Base-by-base conservation (phyloP, 1,284 basidiomycete species). In the Prillingera fragicola region DNA sequence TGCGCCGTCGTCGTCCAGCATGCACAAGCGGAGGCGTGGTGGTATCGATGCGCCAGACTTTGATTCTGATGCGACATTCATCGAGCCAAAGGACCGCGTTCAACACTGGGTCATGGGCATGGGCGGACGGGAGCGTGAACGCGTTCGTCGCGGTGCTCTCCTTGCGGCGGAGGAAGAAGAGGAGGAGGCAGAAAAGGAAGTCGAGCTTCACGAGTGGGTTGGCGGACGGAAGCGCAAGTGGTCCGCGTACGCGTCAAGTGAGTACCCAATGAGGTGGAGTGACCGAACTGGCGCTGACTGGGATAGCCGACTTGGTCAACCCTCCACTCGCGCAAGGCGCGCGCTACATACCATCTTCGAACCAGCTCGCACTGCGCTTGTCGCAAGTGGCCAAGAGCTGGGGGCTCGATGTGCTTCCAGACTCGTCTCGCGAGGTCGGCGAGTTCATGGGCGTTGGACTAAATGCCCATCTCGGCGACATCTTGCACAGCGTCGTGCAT, bases 391-490 rank as follows among this genome's bases (percentile, higher is more conserved):
- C 65, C 36, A 61, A 62, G 47, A 48, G 46, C 8, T 59, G 57
- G 33, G 57, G 55, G 31, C 48, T 69, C 13, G 40, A 53, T 6
- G 37, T 67, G 3, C 33, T 60, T 1, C 43, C 55, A 3, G 62
- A 62, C 14, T 37, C 49, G 10, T 18, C 38, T 10, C 42, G 42
- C 21, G 64, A 65, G 9, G 53, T 67, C 13, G 68, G 68, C 46
- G 63, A 70, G 43, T 70, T 71, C 48, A 52, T 71, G 45, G 63
- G 65, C 4, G 52, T 70, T 8, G 68, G 66, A 0, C 47, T 70
- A 24, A 62, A 68, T 42, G 48, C 59, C 12, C 64, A 69, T 33
- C 44, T 70, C 2, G 54, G 48, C 28, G 62, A 67, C 34, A 48
- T 69, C 7, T 36, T 69, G 8, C 62, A 67, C 41, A 44, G 48